Evolutionary conservation across 2,329 filamentous ascomycete species (phyloP).

Genomic region (Penicillium sp.): DNA sequence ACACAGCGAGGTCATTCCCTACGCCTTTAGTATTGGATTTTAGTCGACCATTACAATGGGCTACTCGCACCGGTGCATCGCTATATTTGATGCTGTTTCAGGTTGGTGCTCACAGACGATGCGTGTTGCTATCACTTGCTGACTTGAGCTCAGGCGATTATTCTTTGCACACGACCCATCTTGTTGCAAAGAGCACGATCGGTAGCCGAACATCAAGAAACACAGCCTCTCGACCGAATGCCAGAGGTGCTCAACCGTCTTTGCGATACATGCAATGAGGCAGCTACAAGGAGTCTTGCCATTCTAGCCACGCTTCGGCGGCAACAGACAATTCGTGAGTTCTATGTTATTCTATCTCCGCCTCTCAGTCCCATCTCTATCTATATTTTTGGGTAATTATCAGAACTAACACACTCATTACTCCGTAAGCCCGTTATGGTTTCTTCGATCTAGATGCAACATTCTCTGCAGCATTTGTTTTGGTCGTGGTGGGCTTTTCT

Average conservation of each 20-base stretch:
- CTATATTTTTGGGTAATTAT: not conserved
- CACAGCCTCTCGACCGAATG: not conserved
- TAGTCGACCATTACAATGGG: slow-evolving; percentile 12
- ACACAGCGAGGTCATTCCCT: slow-evolving; percentile 18
- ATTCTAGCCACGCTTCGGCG: slow-evolving; percentile 19
- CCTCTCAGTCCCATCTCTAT: not conserved
- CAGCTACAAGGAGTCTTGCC: slow-evolving; percentile 19
- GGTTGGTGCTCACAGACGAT: not conserved
- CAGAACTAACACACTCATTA: not conserved
- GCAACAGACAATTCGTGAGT: slow-evolving; percentile 20
- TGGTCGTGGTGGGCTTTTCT: slow-evolving; percentile 21
- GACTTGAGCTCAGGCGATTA: slow-evolving; percentile 15
- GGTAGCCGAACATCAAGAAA: slow-evolving; percentile 10
- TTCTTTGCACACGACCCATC: slow-evolving; percentile 23
- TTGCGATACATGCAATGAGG: slow-evolving; percentile 24
- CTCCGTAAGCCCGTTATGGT: slow-evolving; percentile 20
- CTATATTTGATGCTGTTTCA: slow-evolving; percentile 26
- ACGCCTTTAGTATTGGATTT: slow-evolving; percentile 17
- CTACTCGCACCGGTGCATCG: slow-evolving; percentile 24
- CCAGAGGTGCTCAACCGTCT: slow-evolving; percentile 13
- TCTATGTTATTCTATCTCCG: not conserved
- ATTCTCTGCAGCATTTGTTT: slow-evolving; percentile 25
- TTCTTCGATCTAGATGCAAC: slow-evolving; percentile 26
- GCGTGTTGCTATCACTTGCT: not conserved
- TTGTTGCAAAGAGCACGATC: slow-evolving; percentile 19